Base-by-base conservation (phyloP, 2,329 filamentous ascomycete species). In the Aotearoamyces nothofagi region DNA sequence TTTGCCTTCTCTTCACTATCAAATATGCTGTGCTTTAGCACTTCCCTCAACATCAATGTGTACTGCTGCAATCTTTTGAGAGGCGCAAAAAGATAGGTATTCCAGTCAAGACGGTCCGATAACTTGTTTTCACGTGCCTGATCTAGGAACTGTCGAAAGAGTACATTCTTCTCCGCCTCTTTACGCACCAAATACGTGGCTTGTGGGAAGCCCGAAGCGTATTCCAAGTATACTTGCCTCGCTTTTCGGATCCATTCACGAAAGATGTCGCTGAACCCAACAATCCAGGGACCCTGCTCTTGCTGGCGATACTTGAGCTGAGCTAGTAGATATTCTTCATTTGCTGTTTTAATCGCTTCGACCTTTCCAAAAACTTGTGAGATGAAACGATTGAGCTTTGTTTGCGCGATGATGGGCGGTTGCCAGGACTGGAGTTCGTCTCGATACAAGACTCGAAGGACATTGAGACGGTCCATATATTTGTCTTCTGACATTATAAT, bases 171-270 rank as follows among this genome's bases (percentile, higher is more conserved):
- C 26, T 86, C 76, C 1, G 77, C 65, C 54, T 98, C 90, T 47
- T 78, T 79, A 30, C 84, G 77, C 11, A 98, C 72, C 30, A 86
- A 61, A 47, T 81, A 86, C 20, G 74, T 76, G 1, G 90, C 87
- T 33, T 77, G 73, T 1, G 87, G 87, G 42, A 90, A 96, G 1
- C 75, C 75, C 1, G 78, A 76, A 22, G 87, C 87, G 51, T 96
- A 98, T 33, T 92, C 84, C 35, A 94, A 74, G 49, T 96, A 98
- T 8, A 82, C 78, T 3, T 67, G 61, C 51, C 78, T 83, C 17
- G 90, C 90, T 53, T 94, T 96, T 38, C 90, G 72, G 37, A 96
- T 93, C 90, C 90, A 98, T 56, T 98, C 90, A 33, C 90, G 67
- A 61, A 98, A 96, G 27, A 98, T 82, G 46, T 96, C 90, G 49